Evolutionary conservation across 2,329 filamentous ascomycete genomes (phyloP), one percentile per base, ranked within the genome.

Genomic region (Didymella keratinophila): DNA sequence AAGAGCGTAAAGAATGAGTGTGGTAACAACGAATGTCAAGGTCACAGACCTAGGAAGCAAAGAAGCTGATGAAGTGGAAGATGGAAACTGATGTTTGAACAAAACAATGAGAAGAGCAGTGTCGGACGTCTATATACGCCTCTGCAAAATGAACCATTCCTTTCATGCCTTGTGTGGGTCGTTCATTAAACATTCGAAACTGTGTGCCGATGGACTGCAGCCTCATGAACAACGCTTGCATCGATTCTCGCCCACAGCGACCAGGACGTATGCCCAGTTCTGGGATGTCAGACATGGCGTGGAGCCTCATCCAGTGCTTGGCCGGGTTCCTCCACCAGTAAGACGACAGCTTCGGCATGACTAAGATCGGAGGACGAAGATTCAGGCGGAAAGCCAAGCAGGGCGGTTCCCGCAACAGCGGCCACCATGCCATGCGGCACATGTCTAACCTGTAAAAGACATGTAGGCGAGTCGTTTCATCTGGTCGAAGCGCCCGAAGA

Each of bases 101-200:
- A 36, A 51, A 16, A 48, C 55, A 56, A 8, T 18, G 39, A 10
- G 47, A 45, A 34, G 34, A 47, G 55, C 58, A 50, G 42, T 45
- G 16, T 18, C 25, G 34, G 52, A 47, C 25, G 47, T 50, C 62
- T 71, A 70, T 72, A 73, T 71, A 68, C 45, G 39, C 47, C 45
- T 20, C 28, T n/a, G 27, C 16, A 45, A 47, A 61, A 51, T 46
- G 36, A 52, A 58, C 47, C 54, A 58, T 64, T 53, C 54, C 56
- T 27, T 52, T 64, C 56, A 50, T 53, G 47, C 49, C 57, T 51
- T 42, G 16, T 41, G 71, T 74, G 71, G 73, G 61, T 53, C 73
- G 58, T 62, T 74, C 70, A 76, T 76, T 67, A 73, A 74, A 75
- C 65, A 67, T 70, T 66, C 67, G 72, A 76, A 76, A 76, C 73